These are phyloP conservation scores for Penstemon davidsonii DNA, from an alignment of 257 asterid species.

Conservation along the genomic window DNA sequence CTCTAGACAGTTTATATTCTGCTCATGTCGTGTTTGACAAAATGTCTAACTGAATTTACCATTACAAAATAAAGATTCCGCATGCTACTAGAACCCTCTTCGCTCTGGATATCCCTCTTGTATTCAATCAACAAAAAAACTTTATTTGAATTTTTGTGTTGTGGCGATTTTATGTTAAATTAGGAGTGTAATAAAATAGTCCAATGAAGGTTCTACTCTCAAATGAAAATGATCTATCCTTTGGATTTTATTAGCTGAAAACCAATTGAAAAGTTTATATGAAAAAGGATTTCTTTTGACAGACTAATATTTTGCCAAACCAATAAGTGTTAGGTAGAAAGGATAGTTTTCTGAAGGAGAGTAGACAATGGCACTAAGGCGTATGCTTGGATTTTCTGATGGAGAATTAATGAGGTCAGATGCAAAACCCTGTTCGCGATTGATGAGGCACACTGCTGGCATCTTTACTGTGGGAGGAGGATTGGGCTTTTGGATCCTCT, in stretches of 20 bases:
- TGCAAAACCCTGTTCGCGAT: slow-evolving; percentile 74
- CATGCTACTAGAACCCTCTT: neutral
- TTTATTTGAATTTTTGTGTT: too few relatives aligned
- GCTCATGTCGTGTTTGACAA: slow-evolving; percentile 3
- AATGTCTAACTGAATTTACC: slow-evolving; percentile 22
- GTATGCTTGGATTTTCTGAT: slow-evolving; percentile 75
- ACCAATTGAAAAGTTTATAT: neutral
- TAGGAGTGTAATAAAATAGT: too few relatives aligned
- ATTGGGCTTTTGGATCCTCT: slow-evolving; percentile 82
- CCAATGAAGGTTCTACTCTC: too few relatives aligned
- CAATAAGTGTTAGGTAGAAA: slow-evolving; percentile 1
- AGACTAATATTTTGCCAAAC: neutral
- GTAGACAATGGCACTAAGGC: slow-evolving; percentile 69
- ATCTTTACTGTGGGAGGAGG: slow-evolving; percentile 80
- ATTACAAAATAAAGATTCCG: neutral
- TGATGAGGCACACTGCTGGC: slow-evolving; percentile 90
- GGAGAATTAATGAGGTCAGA: slow-evolving; percentile 91
- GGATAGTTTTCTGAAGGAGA: slow-evolving; percentile 14
- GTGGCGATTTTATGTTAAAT: too few relatives aligned
- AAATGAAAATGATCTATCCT: too few relatives aligned
- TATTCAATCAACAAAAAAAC: too few relatives aligned
- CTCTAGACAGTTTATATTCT: neutral
- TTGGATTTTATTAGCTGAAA: neutral
- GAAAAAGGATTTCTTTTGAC: slow-evolving; percentile 7
- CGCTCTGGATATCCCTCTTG: neutral